These are phyloP conservation scores for Aspergillus neotritici DNA, from an alignment of 2,329 filamentous ascomycete species.

Conservation along the genomic window DNA sequence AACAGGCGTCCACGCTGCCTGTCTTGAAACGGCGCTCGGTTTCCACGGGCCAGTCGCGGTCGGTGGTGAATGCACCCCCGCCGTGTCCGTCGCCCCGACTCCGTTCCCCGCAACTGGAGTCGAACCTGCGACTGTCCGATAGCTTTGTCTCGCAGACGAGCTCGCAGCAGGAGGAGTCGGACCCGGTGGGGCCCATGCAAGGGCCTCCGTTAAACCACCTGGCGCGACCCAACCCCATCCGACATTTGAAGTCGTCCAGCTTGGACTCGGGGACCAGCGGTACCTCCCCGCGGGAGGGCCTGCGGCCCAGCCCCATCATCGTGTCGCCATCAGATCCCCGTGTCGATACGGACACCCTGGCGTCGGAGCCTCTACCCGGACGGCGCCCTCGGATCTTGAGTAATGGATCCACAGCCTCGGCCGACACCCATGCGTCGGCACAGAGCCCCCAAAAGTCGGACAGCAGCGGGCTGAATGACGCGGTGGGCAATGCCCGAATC, in stretches of 20 bases:
- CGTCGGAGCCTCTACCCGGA: constrained; percentile 23
- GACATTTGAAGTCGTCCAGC: constrained; percentile 31
- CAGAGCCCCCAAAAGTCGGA: constrained; percentile 47
- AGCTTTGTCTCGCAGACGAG: constrained; percentile 14
- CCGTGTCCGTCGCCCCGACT: constrained; percentile 26
- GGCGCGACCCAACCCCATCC: constrained; percentile 13
- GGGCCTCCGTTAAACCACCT: constrained; percentile 17
- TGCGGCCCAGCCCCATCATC: constrained; percentile 29
- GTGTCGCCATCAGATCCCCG: constrained; percentile 21
- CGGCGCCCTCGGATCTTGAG: constrained; percentile 29
- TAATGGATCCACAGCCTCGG: constrained; percentile 27
- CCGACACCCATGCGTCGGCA: constrained; percentile 43
- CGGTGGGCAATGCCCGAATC: constrained; percentile 79
- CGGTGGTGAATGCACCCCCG: constrained; percentile 17
- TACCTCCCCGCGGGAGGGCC: constrained; percentile 14
- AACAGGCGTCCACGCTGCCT: constrained; percentile 17
- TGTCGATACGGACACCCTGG: constrained; percentile 15
- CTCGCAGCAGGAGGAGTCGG: constrained; percentile 19
- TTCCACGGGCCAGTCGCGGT: constrained; percentile 23
- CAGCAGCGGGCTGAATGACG: constrained; percentile 54
- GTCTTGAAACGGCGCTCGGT: constrained; percentile 23
- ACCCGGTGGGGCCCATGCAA: constrained; percentile 15
- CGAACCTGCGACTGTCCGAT: constrained; percentile 21
- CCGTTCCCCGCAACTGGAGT: constrained; percentile 26
- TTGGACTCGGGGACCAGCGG: constrained; percentile 24